Evolutionary conservation across 2,329 filamentous ascomycete species (phyloP).

Genomic region (Coccinonectria pachysandricola): DNA sequence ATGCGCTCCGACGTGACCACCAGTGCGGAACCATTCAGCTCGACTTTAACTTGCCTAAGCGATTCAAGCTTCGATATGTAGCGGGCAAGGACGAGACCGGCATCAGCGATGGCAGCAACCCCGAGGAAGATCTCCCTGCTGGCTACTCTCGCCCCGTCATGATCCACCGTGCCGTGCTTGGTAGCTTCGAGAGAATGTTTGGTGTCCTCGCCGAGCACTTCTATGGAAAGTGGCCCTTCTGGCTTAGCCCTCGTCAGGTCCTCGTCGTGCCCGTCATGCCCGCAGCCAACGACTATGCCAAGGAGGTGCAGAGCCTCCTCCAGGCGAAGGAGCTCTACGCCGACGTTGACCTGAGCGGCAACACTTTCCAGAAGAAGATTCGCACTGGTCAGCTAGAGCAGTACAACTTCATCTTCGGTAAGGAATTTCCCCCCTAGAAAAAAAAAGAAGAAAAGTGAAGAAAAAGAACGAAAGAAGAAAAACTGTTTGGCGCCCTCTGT

Average conservation of each 20-base stretch:
- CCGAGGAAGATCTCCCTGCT: slow-evolving; percentile 40
- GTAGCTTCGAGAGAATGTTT: slow-evolving; percentile 57
- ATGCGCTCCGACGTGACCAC: slow-evolving; percentile 64
- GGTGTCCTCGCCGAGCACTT: slow-evolving; percentile 78
- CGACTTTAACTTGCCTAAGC: slow-evolving; percentile 63
- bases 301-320: slow-evolving; percentile 61
- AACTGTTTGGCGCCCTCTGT: neutral
- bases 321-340: slow-evolving; percentile 58
- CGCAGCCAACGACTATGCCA: slow-evolving; percentile 67
- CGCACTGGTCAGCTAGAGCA: slow-evolving; percentile 69
- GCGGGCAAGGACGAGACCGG: slow-evolving; percentile 41
- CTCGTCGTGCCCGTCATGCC: slow-evolving; percentile 53
- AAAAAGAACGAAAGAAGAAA: neutral
- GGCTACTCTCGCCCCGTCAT: slow-evolving; percentile 75
- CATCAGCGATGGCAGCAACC: slow-evolving; percentile 33
- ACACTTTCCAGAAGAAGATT: slow-evolving; percentile 86
- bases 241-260: slow-evolving; percentile 75
- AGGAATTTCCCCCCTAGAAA: slow-evolving; percentile 10
- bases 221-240: slow-evolving; percentile 82
- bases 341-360: slow-evolving; percentile 48
- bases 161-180: slow-evolving; percentile 74
- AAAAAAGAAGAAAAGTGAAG: too few species aligned
- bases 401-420: slow-evolving; percentile 76
- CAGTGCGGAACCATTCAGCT: slow-evolving; percentile 75
- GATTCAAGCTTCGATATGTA: slow-evolving; percentile 31